Evolutionary conservation across 208 protist genomes (phyloP), one percentile per base, ranked within the genome.

Genomic region (Vickermania ingenoplastis): DNA sequence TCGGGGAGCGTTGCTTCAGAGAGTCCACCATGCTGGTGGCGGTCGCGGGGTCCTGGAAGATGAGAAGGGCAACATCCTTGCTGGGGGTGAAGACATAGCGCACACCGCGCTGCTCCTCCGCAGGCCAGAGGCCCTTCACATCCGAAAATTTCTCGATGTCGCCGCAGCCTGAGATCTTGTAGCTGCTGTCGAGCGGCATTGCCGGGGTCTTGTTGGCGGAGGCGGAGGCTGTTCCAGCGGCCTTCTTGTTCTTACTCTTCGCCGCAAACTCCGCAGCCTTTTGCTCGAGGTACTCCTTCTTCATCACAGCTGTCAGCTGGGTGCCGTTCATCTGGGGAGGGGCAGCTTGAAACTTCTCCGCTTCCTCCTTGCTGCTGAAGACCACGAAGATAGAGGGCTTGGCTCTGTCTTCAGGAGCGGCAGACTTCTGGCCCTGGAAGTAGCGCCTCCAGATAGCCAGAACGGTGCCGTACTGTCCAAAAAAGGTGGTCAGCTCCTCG

Each of bases 361-460:
- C 83, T 61, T 88, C 81, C 53, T 77, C 74, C 36, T 71, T 79
- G 61, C 51, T 75, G 59, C 56, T 31, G 57, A 91, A 94, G 41
- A 94, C 86, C 28, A 94, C 83, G 71, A 94, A 94, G 27, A 86
- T 76, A 30, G 83, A 91, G 1, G 80, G 83, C 76, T 94, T 94
- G 29, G 69, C 75, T 69, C 80, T 76, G 59, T 59, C 77, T 66
- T 81, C 79, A 5, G 61, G 68, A 2, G 54, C 61, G 29, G 50
- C 55, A 30, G 83, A 75, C 70, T 89, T 92, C 63, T 72, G 77
- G 28, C 69, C 70, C n/a, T 57, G 65, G 60, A 86, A 87, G 73
- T 89, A 87, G 63, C 86, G 86, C 53, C 86, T 82, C 86, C 86
- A 94, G 30, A 94, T 74, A 27, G 86, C 86, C 49, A 81, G 71